Evolutionary conservation across 2,329 filamentous ascomycete species (phyloP).

Genomic region (Nemania serpens): DNA sequence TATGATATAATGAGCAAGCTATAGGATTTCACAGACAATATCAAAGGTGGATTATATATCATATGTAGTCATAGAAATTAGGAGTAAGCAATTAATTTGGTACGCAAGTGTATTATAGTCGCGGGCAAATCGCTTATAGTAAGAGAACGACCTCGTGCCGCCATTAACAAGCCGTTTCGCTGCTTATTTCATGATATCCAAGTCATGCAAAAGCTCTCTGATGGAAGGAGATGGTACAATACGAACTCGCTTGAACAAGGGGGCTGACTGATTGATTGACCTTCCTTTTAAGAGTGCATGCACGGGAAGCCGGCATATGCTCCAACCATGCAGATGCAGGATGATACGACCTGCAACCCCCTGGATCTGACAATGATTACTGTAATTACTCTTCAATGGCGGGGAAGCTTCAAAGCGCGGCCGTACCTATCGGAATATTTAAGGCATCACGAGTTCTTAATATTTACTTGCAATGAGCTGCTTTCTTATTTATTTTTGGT

Average conservation of each 20-base stretch:
- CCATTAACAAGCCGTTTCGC: too few species aligned
- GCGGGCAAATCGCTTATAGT: too few species aligned
- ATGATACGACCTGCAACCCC: background rate
- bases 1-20: too few species aligned
- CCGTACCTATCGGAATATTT: constrained; percentile 7
- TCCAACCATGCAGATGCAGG: constrained; percentile 6
- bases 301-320: background rate
- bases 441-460: background rate
- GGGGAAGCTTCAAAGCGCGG: background rate
- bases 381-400: background rate
- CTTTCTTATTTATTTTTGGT: background rate
- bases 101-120: too few species aligned
- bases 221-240: background rate
- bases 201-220: background rate
- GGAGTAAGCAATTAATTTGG: too few species aligned
- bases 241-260: background rate
- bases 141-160: too few species aligned
- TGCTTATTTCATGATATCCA: background rate
- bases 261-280: background rate
- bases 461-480: background rate
- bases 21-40: too few species aligned
- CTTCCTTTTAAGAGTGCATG: constrained; percentile 15
- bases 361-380: constrained; percentile 18
- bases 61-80: too few species aligned
- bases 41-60: too few species aligned